A percentile compares a stretch with the other conserved stretches of the same genome.
Evolutionary conservation across 345 rosid species (phyloP).

Genomic region (Euphorbia pulcherrima): DNA sequence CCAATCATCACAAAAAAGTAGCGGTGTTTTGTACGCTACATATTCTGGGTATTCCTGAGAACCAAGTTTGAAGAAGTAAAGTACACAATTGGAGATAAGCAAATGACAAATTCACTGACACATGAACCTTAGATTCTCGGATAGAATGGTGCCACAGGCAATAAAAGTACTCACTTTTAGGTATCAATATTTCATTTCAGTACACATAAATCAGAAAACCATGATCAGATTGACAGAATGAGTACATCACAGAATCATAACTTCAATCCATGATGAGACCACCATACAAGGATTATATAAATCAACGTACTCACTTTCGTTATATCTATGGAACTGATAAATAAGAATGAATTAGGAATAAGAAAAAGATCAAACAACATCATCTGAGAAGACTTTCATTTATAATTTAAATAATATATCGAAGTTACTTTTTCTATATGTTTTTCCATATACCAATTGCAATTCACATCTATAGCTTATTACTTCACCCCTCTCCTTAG

Average conservation of each 20-base stretch:
- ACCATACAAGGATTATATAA: background rate
- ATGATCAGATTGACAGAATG: background rate
- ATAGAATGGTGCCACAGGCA: constrained; percentile 1
- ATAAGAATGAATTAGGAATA: background rate
- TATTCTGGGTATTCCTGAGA: constrained; percentile 85
- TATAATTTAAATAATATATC: background rate
- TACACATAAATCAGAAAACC: background rate
- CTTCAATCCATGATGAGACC: background rate
- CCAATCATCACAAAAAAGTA: constrained; percentile 76
- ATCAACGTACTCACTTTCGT: background rate
- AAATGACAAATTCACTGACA: constrained; percentile 10
- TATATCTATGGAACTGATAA: background rate
- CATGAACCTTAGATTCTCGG: background rate
- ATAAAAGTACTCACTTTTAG: background rate
- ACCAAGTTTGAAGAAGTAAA: constrained; percentile 19
- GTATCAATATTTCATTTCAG: background rate
- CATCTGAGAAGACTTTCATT: no score
- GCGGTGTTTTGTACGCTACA: constrained; percentile 64
- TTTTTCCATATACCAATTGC: background rate
- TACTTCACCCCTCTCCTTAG: background rate
- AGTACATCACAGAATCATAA: background rate
- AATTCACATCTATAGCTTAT: background rate
- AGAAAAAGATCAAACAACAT: background rate
- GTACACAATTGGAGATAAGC: constrained; percentile 8
- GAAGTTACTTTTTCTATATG: background rate